A percentile compares a stretch with the other conserved stretches of the same genome.
These are phyloP conservation scores for Monotropa hypopitys DNA, from an alignment of 179 eudicot genomes.

Conservation along the genomic window DNA sequence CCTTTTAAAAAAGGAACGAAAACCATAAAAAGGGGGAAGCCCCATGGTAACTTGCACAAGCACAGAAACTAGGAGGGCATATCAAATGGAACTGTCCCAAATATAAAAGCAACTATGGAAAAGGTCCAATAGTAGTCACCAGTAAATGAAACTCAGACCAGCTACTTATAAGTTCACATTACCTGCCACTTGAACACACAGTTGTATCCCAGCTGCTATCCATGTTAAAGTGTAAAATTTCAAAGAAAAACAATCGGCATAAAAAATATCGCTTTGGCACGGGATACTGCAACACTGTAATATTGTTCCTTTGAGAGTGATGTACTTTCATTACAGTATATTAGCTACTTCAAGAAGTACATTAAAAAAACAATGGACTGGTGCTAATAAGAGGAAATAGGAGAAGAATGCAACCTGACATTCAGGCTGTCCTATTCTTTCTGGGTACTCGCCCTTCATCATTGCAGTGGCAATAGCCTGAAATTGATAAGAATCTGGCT, in stretches of 20 bases:
- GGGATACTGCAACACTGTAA: background rate
- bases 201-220: background rate
- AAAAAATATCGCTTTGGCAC: background rate
- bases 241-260: no score
- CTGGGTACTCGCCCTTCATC: conserved; percentile 93
- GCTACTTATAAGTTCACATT: background rate
- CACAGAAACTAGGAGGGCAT: no score
- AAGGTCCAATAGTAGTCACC: background rate
- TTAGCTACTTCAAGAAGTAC: background rate
- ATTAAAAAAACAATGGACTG: background rate
- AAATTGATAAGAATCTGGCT: conserved; percentile 14
- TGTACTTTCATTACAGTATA: background rate
- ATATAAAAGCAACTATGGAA: no score
- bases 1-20: background rate
- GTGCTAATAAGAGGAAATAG: background rate
- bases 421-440: conserved; percentile 87
- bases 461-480: conserved; percentile 87
- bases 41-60: background rate
- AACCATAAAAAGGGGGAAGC: no score
- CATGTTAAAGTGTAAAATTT: background rate
- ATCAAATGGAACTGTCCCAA: no score
- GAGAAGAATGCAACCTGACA: conserved; percentile 57
- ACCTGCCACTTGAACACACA: background rate
- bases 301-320: background rate
- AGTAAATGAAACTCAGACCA: background rate